Evolutionary conservation across 1,284 basidiomycete genomes (phyloP), one percentile per base, ranked within the genome.

Genomic region (Malassezia yamatoensis): DNA sequence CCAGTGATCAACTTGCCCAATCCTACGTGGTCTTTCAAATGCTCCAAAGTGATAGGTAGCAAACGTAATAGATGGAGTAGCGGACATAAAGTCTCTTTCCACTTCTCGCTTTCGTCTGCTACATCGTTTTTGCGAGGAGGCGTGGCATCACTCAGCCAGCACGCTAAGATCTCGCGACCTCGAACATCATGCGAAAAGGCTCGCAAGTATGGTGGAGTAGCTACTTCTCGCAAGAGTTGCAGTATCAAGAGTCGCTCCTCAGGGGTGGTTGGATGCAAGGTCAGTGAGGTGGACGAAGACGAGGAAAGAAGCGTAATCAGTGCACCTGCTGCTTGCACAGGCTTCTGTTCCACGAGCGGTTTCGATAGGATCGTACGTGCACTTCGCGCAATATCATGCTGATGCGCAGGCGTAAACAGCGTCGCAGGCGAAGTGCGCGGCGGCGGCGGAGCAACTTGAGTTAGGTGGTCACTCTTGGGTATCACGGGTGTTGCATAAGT

Each of bases 11-110:
- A 52, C 35, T 65, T 65, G 5, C 63, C 66, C 2, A 66, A 54
- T 0, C 57, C 60, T 24, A 64, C 61, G 35, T 66, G 64, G 40
- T 68, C 66, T 32, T 51, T 60, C 32, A 68, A 62, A 36, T 68
- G 64, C 0, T 55, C 62, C 6, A 47, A 49, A 43, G 52, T 48
- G 45, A 68, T 64, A 1, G 61, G 58, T 8, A 62, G 57, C 9
- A 40, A 50, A 2, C 54, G 54, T 8, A 68, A 53, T 3, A 68
- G 50, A 29, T 40, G 50, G 13, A 68, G 55, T 16, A 68, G 54
- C 5, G 64, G 66, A 12, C 53, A 32, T 20, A 66, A 38, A 13
- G 60, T 60, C 2, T 55, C 51, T 33, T 56, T 59, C 56, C 63
- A 68, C 21, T 55, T 41, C 35, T 56, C 58, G 45, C 66, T 68